phyloP scores from a whole-genome alignment of 345 rosid species.

The Citrus mangshanensis region DNA sequence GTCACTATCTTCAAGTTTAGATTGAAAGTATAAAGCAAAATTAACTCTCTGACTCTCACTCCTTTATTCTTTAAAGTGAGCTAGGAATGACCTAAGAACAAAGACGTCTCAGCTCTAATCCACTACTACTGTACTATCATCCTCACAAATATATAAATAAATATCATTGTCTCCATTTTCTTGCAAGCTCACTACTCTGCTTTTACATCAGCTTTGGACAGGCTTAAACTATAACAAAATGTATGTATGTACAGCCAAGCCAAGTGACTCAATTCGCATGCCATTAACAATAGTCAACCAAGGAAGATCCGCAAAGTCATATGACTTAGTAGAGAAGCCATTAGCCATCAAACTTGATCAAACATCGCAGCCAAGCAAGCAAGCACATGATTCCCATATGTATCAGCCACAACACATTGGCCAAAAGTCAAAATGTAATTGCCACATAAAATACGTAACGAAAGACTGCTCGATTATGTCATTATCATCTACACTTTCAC shows the following conservation, averaged over 20 bases:
- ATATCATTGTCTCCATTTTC: neutral
- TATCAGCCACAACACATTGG: neutral
- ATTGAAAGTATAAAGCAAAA: neutral
- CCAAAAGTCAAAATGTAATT: slow-evolving; percentile 23
- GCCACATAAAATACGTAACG: slow-evolving; percentile 4
- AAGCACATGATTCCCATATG: neutral
- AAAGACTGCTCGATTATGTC: slow-evolving; percentile 12
- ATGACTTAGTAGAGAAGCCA: neutral
- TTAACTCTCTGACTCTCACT: neutral
- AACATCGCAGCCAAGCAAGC: slow-evolving; percentile 11
- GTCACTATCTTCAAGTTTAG: neutral
- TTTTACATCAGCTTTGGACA: neutral
- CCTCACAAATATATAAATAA: neutral
- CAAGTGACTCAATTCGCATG: neutral
- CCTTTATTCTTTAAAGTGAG: neutral
- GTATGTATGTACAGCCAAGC: neutral
- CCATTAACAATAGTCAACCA: neutral
- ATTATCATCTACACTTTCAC: neutral
- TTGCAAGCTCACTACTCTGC: neutral
- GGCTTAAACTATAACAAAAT: neutral
- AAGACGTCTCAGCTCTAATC: neutral
- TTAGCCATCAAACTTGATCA: neutral
- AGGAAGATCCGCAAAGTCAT: neutral
- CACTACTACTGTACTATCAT: neutral
- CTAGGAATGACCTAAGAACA: no score